Evolutionary conservation across 148 eudicot genomes (phyloP).

Genomic region (Drosera capensis): DNA sequence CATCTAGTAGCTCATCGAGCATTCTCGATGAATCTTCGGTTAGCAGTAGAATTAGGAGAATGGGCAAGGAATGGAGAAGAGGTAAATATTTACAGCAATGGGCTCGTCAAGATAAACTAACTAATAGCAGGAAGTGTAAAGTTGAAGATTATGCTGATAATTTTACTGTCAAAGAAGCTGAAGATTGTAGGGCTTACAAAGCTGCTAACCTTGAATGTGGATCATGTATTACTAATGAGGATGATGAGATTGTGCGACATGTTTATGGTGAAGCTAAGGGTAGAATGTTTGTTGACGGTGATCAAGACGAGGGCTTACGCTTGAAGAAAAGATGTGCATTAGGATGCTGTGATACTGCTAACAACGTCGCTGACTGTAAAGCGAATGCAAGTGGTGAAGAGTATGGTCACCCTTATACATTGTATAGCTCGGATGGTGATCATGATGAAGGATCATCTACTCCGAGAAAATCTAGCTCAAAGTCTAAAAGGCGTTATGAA

Average conservation of each 20-base stretch:
- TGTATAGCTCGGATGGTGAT: slow-evolving; percentile 14
- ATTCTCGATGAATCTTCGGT: slow-evolving; percentile 40
- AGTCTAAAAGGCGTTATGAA: slow-evolving; percentile 83
- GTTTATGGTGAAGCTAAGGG: slow-evolving; percentile 13
- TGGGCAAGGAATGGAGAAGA: slow-evolving; percentile 65
- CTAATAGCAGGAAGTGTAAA: slow-evolving; percentile 59
- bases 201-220: slow-evolving; percentile 14
- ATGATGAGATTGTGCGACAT: slow-evolving; percentile 17
- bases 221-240: slow-evolving; percentile 16
- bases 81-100: slow-evolving; percentile 60
- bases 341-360: slow-evolving; percentile 22
- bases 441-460: slow-evolving; percentile 25
- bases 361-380: slow-evolving; percentile 11
- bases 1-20: slow-evolving; percentile 23
- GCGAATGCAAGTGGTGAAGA: slow-evolving; percentile 17
- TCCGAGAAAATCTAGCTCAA: slow-evolving; percentile 19
- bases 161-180: slow-evolving; percentile 19
- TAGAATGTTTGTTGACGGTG: slow-evolving; percentile 12
- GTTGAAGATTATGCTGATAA: slow-evolving; percentile 21
- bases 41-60: slow-evolving; percentile 36
- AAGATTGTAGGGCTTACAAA: slow-evolving; percentile 30
- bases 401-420: slow-evolving; percentile 15
- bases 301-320: slow-evolving; percentile 16
- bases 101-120: slow-evolving; percentile 71
- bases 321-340: slow-evolving; percentile 16